Base-by-base conservation (phyloP, 202 grass and related monocot species). In the Dendrocalamus latiflorus region DNA sequence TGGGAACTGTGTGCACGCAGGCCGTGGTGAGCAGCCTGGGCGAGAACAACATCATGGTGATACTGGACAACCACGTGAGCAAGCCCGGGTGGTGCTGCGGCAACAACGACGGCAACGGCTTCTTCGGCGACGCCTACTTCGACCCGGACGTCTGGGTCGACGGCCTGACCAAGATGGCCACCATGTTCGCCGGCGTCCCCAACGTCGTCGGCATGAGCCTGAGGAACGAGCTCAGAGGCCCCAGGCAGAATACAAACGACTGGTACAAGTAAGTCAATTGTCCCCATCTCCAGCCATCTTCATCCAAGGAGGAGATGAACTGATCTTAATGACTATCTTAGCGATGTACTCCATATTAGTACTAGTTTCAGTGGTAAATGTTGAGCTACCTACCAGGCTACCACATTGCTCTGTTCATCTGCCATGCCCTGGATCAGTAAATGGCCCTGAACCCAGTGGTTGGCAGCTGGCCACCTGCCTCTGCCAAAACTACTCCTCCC, bases 51-150 rank as follows among this genome's bases (percentile, higher is more conserved):
- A 65, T 98, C 38, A 98, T 98, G 95, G 95, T 94, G 90, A 98
- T 98, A 20, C 83, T 98, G 85, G 95, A 98, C 87, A 98, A 98
- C 82, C 95, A 98, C 67, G 45, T 98, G 72, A 95, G 95, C 91
- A 95, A 89, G 81, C 92, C 95, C 1, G 93, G 89, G 22, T 98
- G 95, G 95, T 98, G 95, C 87, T 98, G 95, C 89, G 70, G 75
- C 74, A 75, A 55, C 57, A 47, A 15, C 57, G 95, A 98, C 34
- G 93, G 93, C 74, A 98, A 85, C 60, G 91, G 93, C 48, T 95
- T 98, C 92, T 95, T 98, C 67, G 95, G 95, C 54, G 93, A 95
- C 91, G 39, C 74, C n/a, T 85, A 76, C 54, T 93, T 98, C 54
- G 59, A 93, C 17, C 93, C 93, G 17, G 77, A 93, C 37, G 85